phyloP scores from a whole-genome alignment of 2,329 filamentous ascomycete species.

The Cadophora malorum region DNA sequence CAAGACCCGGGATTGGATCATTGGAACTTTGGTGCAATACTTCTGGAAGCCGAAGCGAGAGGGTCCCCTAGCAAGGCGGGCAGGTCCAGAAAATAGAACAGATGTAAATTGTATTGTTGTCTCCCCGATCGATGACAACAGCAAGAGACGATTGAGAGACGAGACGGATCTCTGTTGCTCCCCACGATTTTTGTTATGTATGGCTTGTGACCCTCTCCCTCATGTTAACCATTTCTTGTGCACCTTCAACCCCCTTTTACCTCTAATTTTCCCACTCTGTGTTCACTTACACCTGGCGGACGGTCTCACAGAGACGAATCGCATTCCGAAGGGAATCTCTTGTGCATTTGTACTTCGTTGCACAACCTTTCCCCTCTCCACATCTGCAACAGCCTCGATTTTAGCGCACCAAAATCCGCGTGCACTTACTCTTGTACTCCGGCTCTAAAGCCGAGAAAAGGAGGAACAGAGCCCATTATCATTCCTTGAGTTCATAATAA shows the following conservation, averaged over 20 bases:
- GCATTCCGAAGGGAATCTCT: slow-evolving; percentile 18
- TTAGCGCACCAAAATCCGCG: slow-evolving; percentile 1
- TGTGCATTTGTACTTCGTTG: slow-evolving; percentile 18
- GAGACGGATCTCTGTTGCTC: background rate
- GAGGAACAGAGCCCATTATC: background rate
- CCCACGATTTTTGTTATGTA: slow-evolving; percentile 5
- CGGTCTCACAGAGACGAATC: slow-evolving; percentile 15
- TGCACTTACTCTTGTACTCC: slow-evolving; percentile 4
- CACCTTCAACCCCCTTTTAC: background rate
- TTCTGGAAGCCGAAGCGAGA: slow-evolving; percentile 18
- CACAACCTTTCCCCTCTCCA: slow-evolving; percentile 8
- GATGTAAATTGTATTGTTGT: background rate
- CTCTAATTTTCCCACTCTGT: background rate
- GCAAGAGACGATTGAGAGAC: too few species aligned
- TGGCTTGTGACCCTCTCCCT: slow-evolving; percentile 15
- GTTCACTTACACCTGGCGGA: slow-evolving; percentile 3
- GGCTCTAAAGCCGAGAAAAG: slow-evolving; percentile 8
- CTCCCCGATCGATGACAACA: background rate
- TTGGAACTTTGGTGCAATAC: slow-evolving; percentile 2
- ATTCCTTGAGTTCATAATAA: background rate
- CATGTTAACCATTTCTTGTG: slow-evolving; percentile 10
- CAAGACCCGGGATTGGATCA: slow-evolving; percentile 15
- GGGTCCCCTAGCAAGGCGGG: background rate
- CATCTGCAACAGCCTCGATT: slow-evolving; percentile 4
- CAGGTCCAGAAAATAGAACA: slow-evolving; percentile 1